phyloP scores from a whole-genome alignment of 495 filamentous ascomycete species.

The Xylaria scruposa region DNA sequence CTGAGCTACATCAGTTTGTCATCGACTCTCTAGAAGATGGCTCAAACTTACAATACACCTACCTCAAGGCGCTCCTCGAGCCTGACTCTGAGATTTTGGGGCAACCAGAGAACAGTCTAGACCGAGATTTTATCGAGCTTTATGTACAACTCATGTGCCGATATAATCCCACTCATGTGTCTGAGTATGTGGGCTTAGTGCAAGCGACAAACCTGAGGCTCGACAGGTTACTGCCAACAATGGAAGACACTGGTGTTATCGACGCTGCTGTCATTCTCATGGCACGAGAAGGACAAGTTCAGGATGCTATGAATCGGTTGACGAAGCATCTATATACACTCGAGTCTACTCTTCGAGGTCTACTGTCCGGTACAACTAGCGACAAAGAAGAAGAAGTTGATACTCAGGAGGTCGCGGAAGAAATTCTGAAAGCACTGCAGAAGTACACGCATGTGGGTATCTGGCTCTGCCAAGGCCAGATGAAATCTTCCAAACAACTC shows the following conservation, averaged over 20 bases:
- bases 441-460: constrained; percentile 91
- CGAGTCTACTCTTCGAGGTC: constrained; percentile 76
- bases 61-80: constrained; percentile 81
- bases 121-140: constrained; percentile 71
- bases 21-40: constrained; percentile 69
- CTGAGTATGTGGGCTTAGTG: constrained; percentile 79
- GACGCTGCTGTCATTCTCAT: constrained; percentile 93
- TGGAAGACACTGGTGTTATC: constrained; percentile 87
- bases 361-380: constrained; percentile 61
- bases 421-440: constrained; percentile 76
- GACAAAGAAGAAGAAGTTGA: constrained; percentile 61
- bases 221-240: constrained; percentile 79
- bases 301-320: constrained; percentile 83
- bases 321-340: constrained; percentile 78
- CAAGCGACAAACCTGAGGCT: constrained; percentile 82
- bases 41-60: constrained; percentile 72
- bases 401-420: constrained; percentile 56
- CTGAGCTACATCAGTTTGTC: constrained; percentile 74
- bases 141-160: constrained; percentile 91
- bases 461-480: constrained; percentile 95
- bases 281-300: constrained; percentile 85
- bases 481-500: constrained; percentile 61
- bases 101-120: constrained; percentile 43
- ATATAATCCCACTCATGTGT: constrained; percentile 82
- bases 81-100: constrained; percentile 56